phyloP scores from a whole-genome alignment of 106 monocot species.

The Iris macrosiphon region DNA sequence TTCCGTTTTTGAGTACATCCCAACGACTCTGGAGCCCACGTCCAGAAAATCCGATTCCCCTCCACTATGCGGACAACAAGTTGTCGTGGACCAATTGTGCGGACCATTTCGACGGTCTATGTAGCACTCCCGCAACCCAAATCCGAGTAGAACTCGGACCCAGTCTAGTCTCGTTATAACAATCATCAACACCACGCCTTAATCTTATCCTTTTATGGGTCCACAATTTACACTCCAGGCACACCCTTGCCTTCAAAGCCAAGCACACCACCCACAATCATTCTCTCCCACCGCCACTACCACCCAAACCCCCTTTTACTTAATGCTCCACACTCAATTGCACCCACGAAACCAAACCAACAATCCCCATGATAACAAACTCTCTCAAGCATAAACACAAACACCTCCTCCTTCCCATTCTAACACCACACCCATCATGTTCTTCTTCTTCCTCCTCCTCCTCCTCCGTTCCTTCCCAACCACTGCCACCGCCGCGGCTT shows the following conservation, averaged over 20 bases:
- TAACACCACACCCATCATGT: neutral
- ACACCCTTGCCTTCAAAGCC: constrained; percentile 21
- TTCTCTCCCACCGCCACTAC: neutral
- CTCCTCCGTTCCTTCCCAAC: constrained; percentile 4
- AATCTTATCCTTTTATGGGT: neutral
- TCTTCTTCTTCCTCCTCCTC: constrained; percentile 17
- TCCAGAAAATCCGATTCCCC: too few relatives aligned
- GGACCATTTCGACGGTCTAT: too few relatives aligned
- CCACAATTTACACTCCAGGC: neutral
- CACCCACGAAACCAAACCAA: too few relatives aligned
- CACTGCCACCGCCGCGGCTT: neutral
- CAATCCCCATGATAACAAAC: too few relatives aligned
- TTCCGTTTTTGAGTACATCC: too few relatives aligned
- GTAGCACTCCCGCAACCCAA: too few relatives aligned
- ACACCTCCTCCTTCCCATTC: neutral
- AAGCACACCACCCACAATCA: constrained; percentile 14
- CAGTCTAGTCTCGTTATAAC: too few relatives aligned
- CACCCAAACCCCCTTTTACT: neutral
- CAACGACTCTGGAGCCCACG: too few relatives aligned
- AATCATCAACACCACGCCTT: too few relatives aligned
- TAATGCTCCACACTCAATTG: neutral
- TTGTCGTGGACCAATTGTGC: too few relatives aligned
- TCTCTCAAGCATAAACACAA: neutral
- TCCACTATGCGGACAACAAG: too few relatives aligned
- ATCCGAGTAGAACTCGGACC: too few relatives aligned